A percentile compares a stretch with the other conserved stretches of the same genome.
Evolutionary conservation across 257 asterid genomes (phyloP).

Genomic region (Perilla frutescens): DNA sequence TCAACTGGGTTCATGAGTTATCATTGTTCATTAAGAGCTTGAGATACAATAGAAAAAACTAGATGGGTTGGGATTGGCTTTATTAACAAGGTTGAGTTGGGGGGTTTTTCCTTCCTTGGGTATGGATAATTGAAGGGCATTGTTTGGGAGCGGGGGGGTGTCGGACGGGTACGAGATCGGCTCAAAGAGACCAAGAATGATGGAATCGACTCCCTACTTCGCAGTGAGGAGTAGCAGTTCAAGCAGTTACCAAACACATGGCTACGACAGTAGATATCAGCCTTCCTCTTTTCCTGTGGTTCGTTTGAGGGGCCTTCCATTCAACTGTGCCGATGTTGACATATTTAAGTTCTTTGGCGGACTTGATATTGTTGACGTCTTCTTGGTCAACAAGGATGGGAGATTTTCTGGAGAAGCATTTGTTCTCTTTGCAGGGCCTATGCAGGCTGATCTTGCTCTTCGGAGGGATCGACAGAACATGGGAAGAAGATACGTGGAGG

Average conservation of each 20-base stretch:
- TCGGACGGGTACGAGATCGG: conserved; percentile 99
- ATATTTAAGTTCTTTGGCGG: conserved; percentile 85
- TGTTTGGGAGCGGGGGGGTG: conserved; percentile 99
- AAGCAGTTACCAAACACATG: conserved; percentile 55
- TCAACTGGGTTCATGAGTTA: conserved; percentile 22
- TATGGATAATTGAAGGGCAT: conserved; percentile 94
- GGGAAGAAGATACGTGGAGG: conserved; percentile 97
- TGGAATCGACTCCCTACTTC: conserved; percentile 99
- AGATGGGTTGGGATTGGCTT: conserved; percentile 93
- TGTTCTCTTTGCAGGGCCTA: conserved; percentile 78
- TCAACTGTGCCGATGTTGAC: conserved; percentile 80
- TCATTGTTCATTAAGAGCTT: conserved; percentile 11
- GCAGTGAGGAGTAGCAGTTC: conserved; percentile 90
- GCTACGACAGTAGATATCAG: conserved; percentile 54
- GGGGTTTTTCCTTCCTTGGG: conserved; percentile 78
- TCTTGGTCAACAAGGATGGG: conserved; percentile 80
- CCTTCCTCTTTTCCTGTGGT: conserved; percentile 77
- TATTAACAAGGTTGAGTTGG: conserved; percentile 97
- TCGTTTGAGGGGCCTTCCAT: conserved; percentile 93
- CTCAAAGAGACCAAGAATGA: conserved; percentile 99
- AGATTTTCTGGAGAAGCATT: conserved; percentile 91
- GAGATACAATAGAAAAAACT: conserved; percentile 42
- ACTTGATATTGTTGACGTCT: conserved; percentile 84
- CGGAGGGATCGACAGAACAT: conserved; percentile 85
- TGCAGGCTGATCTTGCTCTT: conserved; percentile 90